Evolutionary conservation across 768 basidiomycete species (phyloP).

Genomic region (Amanita inopinata): DNA sequence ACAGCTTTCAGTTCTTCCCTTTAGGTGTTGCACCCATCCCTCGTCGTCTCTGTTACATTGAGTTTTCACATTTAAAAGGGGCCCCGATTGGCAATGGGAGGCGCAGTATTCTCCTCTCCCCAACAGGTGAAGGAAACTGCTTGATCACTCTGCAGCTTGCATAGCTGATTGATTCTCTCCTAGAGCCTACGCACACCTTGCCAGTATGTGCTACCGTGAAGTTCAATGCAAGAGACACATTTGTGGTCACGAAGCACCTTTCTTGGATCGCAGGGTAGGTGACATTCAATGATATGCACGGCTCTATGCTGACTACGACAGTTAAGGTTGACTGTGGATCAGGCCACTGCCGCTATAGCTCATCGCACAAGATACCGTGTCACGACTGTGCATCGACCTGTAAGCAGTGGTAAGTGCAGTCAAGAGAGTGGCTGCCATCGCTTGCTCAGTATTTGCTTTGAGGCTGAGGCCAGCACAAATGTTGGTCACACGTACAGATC

Average conservation of each 20-base stretch:
- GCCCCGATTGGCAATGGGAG: too few relatives aligned
- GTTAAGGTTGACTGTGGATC: constrained; percentile 33
- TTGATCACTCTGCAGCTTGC: too few relatives aligned
- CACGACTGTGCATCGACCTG: constrained; percentile 28
- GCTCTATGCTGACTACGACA: not conserved
- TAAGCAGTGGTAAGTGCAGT: constrained; percentile 25
- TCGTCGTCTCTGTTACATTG: too few relatives aligned
- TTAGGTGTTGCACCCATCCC: too few relatives aligned
- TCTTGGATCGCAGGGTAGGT: constrained; percentile 18
- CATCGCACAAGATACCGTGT: constrained; percentile 24
- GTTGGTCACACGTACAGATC: constrained; percentile 13
- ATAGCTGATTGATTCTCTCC: too few relatives aligned
- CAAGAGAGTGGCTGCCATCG: not conserved
- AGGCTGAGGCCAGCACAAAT: constrained; percentile 22
- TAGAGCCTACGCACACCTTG: too few relatives aligned
- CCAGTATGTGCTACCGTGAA: constrained; percentile 35
- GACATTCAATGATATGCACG: too few relatives aligned
- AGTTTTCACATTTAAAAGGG: too few relatives aligned
- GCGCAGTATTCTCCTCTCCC: too few relatives aligned
- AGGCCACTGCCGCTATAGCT: constrained; percentile 33
- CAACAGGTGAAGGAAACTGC: too few relatives aligned
- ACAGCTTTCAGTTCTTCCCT: too few relatives aligned
- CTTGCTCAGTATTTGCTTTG: not conserved
- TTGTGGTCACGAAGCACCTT: constrained; percentile 27
- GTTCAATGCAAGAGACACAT: constrained; percentile 24